Base-by-base conservation (phyloP, 1,284 basidiomycete genomes). In the Athelia psychrophila region DNA sequence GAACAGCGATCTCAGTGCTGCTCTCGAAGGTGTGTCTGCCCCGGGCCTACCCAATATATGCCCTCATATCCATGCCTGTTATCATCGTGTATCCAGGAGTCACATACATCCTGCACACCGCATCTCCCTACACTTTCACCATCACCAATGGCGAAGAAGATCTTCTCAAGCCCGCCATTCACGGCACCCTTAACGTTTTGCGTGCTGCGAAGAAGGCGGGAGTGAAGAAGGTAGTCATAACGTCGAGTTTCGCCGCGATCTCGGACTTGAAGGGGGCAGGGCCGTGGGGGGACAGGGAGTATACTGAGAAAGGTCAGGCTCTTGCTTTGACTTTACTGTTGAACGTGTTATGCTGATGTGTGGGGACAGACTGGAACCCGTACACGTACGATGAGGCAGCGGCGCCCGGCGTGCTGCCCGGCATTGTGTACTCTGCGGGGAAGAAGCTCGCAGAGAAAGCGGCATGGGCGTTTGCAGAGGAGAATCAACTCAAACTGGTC, bases 401-500 rank as follows among this genome's bases (percentile, higher is more conserved):
- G 20, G 24, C n/a, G 30, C 33, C 33, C 16, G 12, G 19, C 24
- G 16, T 38, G 12, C 20, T n/a, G n/a, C 33, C 33, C 22, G 47
- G 10, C 16, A 12, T 49, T 35, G 8, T 22, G 3, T 35, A 33
- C 19, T 20, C 48, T 10, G 33, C 48, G 24, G 27, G 25, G 3
- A 49, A 49, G 24, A 49, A 49, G 16, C 48, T 49, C 12, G 27
- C 48, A 20, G 48, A 49, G 20, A 32, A 33, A 32, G 48, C 48
- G 10, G 48, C 48, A 23, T 49, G 48, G 48, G 33, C 27, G 22
- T 49, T 19, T 16, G 18, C 33, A 30, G 24, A 36, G 33, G 48
- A 49, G 15, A 15, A n/a, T 3, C 16, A 49, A 2, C 48, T 35
- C 19, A 15, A 19, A 32, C 16, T 49, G 6, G 32, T 42, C 9